Evolutionary conservation across 768 basidiomycete genomes (phyloP), one percentile per base, ranked within the genome.

Genomic region (Asterophora parasitica): DNA sequence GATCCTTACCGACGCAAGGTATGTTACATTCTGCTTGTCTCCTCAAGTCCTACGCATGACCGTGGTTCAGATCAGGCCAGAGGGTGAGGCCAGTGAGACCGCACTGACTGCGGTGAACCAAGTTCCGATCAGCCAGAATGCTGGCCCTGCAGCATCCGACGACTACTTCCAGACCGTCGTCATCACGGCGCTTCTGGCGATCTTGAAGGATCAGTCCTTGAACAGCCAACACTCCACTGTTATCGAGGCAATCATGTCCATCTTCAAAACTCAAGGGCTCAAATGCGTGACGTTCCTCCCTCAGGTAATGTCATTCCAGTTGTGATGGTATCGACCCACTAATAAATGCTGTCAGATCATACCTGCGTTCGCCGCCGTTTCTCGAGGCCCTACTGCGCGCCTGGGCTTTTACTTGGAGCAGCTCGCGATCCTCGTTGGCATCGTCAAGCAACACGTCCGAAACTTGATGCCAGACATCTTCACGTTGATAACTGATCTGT

Each of bases 121-220:
- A 54, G 85, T 89, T 28, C 79, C 85, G 9, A 70, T 83, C 39
- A 78, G 76, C 39, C 84, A 81, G 57, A 76, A 81, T 13, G 75
- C 74, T 5, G 73, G 81, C 3, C 70, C 73, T 23, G 74, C 83
- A 13, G 76, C 81, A 15, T 83, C 91, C 4, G 96, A 98, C 54
- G 95, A 97, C 62, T 98, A 94, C 67, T 99, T 93, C 68, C 96
- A 98, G 63, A 92, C 91, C 5, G 92, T 94, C 5, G 94, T 94
- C 31, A 90, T 99, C 62, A 87, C 82, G 20, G 79, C 92, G 0
- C 76, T 99, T 8, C 76, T 98, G 28, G 77, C 81, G 34, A 88
- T 99, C 49, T 65, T 99, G 52, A 89, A 85, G 61, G 96, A 99
- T 62, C 84, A 89, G 45, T 83, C 92, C 1, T 75, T 96, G 50